Conservation (phyloP, 306 rosid species). For the Cucumis melo region DNA sequence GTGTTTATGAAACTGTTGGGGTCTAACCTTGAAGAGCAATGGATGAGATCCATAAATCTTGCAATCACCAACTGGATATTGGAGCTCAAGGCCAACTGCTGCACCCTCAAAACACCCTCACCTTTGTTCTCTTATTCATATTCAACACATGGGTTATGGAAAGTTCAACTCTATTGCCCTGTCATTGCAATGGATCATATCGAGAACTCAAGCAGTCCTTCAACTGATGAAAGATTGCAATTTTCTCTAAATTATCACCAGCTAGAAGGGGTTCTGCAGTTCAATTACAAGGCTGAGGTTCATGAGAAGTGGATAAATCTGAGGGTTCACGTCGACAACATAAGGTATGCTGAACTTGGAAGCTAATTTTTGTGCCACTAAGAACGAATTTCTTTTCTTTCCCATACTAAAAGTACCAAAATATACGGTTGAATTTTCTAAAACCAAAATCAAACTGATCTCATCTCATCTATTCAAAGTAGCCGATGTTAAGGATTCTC, state of each 20-base stretch:
- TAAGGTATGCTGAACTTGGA: constrained; percentile 36
- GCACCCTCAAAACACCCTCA: constrained; percentile 42
- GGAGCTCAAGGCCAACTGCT: constrained; percentile 35
- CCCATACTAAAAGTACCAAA: background rate
- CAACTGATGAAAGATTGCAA: constrained; percentile 56
- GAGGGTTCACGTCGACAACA: constrained; percentile 57
- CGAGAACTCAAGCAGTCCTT: constrained; percentile 29
- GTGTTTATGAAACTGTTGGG: constrained; percentile 59
- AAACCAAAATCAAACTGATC: background rate
- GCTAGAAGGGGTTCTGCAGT: constrained; percentile 81
- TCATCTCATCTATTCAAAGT: background rate
- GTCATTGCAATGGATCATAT: constrained; percentile 51
- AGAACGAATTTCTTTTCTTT: background rate
- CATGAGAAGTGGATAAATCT: constrained; percentile 64
- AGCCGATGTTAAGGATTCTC: background rate
- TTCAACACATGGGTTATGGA: constrained; percentile 61
- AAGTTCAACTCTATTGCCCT: constrained; percentile 80
- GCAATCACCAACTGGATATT: constrained; percentile 74
- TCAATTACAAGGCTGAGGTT: constrained; percentile 42
- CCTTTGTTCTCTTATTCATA: constrained; percentile 59
- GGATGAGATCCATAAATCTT: constrained; percentile 87
- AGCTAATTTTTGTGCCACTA: background rate
- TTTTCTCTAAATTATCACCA: constrained; percentile 77
- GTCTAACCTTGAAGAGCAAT: constrained; percentile 66
- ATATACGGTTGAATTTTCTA: background rate